Conservation (phyloP, 768 basidiomycete species). For the Hydnum rufescens region DNA sequence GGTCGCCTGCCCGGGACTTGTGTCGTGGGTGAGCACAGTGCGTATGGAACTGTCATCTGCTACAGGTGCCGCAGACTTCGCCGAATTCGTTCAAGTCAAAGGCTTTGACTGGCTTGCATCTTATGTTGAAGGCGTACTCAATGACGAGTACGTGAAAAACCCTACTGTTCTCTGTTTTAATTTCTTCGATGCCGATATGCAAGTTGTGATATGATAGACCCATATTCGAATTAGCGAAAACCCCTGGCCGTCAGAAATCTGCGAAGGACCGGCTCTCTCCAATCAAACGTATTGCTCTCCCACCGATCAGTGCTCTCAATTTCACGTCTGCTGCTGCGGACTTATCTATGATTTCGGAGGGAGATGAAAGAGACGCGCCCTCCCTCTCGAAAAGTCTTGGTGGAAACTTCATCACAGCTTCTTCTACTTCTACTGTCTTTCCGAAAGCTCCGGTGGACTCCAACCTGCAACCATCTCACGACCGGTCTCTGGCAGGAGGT, state of each 20-base stretch:
- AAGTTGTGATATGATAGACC: slow-evolving; percentile 26
- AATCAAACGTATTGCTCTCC: too few relatives aligned
- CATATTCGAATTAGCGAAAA: slow-evolving; percentile 66
- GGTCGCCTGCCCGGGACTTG: too few relatives aligned
- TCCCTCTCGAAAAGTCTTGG: background rate
- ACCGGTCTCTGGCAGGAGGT: too few relatives aligned
- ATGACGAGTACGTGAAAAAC: background rate
- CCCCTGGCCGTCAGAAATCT: slow-evolving; percentile 54
- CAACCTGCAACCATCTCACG: too few relatives aligned
- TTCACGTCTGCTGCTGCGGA: slow-evolving; percentile 3
- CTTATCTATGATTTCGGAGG: background rate
- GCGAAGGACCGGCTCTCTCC: slow-evolving; percentile 17
- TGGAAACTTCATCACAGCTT: too few relatives aligned
- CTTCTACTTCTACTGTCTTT: too few relatives aligned
- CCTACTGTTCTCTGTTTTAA: background rate
- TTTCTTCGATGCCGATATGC: background rate
- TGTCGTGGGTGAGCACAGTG: background rate
- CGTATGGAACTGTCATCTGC: background rate
- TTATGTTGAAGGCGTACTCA: background rate
- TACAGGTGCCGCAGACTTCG: background rate
- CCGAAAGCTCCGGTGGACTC: too few relatives aligned
- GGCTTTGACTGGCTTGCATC: background rate
- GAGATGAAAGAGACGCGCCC: background rate
- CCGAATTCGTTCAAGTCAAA: background rate
- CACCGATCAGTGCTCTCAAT: slow-evolving; percentile 2